Base-by-base conservation (phyloP, 441 rosid species). In the Pelargonium fulgidum region DNA sequence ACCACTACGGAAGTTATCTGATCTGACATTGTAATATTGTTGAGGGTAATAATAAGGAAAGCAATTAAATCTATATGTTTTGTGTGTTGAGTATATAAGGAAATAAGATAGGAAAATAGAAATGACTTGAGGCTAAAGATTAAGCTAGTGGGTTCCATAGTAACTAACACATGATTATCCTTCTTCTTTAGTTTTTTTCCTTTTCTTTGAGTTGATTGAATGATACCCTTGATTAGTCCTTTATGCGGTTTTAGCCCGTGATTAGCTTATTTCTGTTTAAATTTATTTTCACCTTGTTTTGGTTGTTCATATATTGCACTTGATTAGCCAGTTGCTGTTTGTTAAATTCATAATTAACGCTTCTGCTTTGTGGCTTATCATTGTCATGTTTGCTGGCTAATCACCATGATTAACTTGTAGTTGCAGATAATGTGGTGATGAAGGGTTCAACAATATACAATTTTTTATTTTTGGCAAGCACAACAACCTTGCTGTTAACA, bases 281-380 rank as follows among this genome's bases (percentile, higher is more conserved):
- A 16, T 16, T 16, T 9, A 16, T 54, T 54, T 54, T 54, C 62
- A 17, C 62, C 12, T 54, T 54, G 62, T 54, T 16, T 54, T 54
- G 19, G 62, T 17, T 54, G 62, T 20, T 54, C 4, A 16, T 54
- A 22, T 16, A 54, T 16, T 54, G 59, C 59, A 52, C 59, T 14
- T 52, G 62, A 54, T 54, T 54, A 54, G 62, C 24, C 19, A 7
- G 1, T 17, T 54, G 24, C 24, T 54, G 62, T 54, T 54, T 54
- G 19, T 54, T 54, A 7, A 54, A 54, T 54, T 10, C 62, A 54
- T 54, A 54, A 54, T 54, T 17, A 16, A 10, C 20, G 10, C 24
- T 16, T 54, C 8, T 54, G 62, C 62, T 54, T 54, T 54, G 62
- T 54, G 62, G 62, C 62, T 54, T 17, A 54, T 54, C 62, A 54